Conservation (phyloP, 2,329 filamentous ascomycete species). For the Moelleriella libera region DNA sequence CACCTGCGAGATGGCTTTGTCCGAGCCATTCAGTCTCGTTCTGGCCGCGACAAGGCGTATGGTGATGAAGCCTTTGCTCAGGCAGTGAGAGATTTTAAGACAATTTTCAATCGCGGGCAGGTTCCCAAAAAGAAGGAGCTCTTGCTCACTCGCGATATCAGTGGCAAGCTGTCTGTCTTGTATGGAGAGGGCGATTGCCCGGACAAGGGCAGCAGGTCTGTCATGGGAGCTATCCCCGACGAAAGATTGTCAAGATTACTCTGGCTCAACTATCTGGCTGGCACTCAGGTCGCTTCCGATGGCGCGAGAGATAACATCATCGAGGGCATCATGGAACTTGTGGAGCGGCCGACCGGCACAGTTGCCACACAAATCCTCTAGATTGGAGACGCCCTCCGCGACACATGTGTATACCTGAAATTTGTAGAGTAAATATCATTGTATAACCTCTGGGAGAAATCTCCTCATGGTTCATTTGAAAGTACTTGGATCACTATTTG, state of each 20-base stretch:
- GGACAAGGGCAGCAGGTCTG: slow-evolving; percentile 27
- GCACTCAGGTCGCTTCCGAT: slow-evolving; percentile 77
- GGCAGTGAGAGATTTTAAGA: slow-evolving; percentile 65
- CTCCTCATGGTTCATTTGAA: too few species aligned
- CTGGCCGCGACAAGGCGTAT: slow-evolving; percentile 39
- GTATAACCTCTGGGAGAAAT: too few species aligned
- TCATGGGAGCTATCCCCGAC: slow-evolving; percentile 60
- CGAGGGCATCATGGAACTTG: slow-evolving; percentile 76
- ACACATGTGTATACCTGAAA: not conserved
- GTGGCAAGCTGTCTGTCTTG: slow-evolving; percentile 52
- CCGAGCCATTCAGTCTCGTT: slow-evolving; percentile 63
- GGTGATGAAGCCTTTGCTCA: slow-evolving; percentile 64
- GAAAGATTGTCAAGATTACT: slow-evolving; percentile 68
- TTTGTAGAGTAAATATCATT: too few species aligned
- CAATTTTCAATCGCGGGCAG: slow-evolving; percentile 65
- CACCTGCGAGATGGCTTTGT: slow-evolving; percentile 89
- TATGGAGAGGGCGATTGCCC: slow-evolving; percentile 48
- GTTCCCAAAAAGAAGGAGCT: slow-evolving; percentile 72
- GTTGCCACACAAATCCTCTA: slow-evolving; percentile 63
- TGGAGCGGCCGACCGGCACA: slow-evolving; percentile 76
- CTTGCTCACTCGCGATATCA: slow-evolving; percentile 51
- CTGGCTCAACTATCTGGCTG: slow-evolving; percentile 84
- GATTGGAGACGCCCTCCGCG: not conserved
- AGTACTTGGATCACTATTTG: too few species aligned
- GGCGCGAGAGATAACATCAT: slow-evolving; percentile 68